Conservation (phyloP, 805 yeast genomes). For the Cyberlindnera mycetangii region DNA sequence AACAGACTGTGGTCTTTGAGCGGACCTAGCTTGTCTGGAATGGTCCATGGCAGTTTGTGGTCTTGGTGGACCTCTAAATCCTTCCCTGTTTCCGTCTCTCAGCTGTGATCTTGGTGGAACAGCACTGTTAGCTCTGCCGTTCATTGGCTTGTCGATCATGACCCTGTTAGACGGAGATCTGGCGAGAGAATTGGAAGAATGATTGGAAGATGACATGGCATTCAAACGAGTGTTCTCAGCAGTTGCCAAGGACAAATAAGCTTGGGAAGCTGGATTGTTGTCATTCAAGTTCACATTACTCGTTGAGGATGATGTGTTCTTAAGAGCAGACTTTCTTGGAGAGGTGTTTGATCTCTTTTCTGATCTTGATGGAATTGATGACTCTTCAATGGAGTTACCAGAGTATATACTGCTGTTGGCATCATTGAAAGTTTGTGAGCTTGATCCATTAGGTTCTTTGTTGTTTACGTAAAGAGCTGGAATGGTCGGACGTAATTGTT, state of each 20-base stretch:
- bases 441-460: slow-evolving; percentile 2
- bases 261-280: slow-evolving; percentile 51
- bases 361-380: slow-evolving; percentile 34
- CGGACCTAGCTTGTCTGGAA: background rate
- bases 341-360: slow-evolving; percentile 27
- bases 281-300: slow-evolving; percentile 18
- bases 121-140: slow-evolving; percentile 1
- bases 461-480: slow-evolving; percentile 24
- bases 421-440: slow-evolving; percentile 4
- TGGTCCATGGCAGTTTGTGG: slow-evolving; percentile 10
- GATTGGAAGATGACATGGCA: slow-evolving; percentile 43
- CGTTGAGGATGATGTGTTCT: slow-evolving; percentile 27
- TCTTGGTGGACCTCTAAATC: slow-evolving; percentile 2
- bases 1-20: slow-evolving; percentile 14
- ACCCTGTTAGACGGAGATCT: slow-evolving; percentile 24
- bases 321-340: slow-evolving; percentile 46
- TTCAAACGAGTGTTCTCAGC: slow-evolving; percentile 78
- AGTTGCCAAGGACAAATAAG: slow-evolving; percentile 66
- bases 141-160: slow-evolving; percentile 13
- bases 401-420: slow-evolving; percentile 17
- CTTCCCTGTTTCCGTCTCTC: background rate
- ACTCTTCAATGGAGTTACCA: slow-evolving; percentile 8
- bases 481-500: slow-evolving; percentile 42
- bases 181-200: slow-evolving; percentile 25
- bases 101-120: slow-evolving; percentile 3